Evolutionary conservation across 768 basidiomycete species (phyloP), one percentile per base, ranked within the genome.

Genomic region (Hemileccinum impolitum): DNA sequence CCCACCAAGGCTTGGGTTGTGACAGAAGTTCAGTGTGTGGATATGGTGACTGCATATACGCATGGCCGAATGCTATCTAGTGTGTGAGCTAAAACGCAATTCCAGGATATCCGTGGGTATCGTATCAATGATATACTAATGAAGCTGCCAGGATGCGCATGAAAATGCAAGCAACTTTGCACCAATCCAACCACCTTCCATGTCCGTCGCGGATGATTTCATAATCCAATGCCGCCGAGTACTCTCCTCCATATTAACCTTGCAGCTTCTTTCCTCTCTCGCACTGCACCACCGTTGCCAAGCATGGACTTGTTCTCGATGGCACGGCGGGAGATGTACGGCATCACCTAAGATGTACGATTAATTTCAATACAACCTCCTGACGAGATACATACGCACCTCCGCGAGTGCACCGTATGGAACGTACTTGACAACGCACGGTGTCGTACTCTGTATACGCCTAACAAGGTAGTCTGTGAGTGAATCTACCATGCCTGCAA

Each of bases 291-390:
- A 1, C 86, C 87, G 17, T 78, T 72, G 14, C 85, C 87, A 23
- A 97, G 78, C 2, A 96, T 76, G 0, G 85, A 85, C 68, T 92
- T 94, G 73, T 97, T 96, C 81, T 96, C 94, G 39, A 93, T 84
- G 1, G 93, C 94, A 14, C 94, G 76, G 28, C 93, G 78, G 35
- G 85, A 78, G 9, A 96, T 78, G 65, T 95, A 97, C 0, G 94
- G 93, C 82, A 96, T 85, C 10, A 92, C 87, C 82, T 87, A 17
- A 6, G n/a, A 3, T 13, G 11, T 23, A 23, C 15, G 13, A 10
- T 50, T 6, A 37, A 15, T 32, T 17, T 26, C 6, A 2, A n/a
- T 7, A 1, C 4, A 18, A 14, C 18, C 19, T 6, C 5, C 4
- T 21, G 15, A 31, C 23, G 23, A 19, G 23, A 45, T 7, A 26